Percentiles rank a stretch among this genome's conserved stretches.
Evolutionary conservation across 169 alveolate genomes (phyloP).

Genomic region (Plasmodium inui): DNA sequence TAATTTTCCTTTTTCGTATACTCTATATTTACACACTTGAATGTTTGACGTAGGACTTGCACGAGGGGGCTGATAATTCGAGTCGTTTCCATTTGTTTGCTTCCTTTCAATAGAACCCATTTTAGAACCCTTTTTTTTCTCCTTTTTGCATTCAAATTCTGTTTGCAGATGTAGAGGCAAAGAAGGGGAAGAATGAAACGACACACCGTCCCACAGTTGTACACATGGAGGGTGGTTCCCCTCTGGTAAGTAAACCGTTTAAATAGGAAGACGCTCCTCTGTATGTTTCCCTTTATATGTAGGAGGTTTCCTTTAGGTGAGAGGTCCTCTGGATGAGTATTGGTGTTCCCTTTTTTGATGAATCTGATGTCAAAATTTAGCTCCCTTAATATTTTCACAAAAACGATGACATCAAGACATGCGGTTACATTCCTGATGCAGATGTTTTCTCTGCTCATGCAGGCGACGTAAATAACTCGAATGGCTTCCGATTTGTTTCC

Average conservation of each 20-base stretch:
- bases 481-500: constrained; percentile 40
- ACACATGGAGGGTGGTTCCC: not conserved
- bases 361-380: not conserved
- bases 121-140: constrained; percentile 10
- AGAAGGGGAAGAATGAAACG: constrained; percentile 35
- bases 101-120: constrained; percentile 25
- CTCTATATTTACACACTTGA: constrained; percentile 21
- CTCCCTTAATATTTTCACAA: constrained; percentile 21
- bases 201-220: constrained; percentile 55
- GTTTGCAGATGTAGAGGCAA: constrained; percentile 51
- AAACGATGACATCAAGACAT: constrained; percentile 24
- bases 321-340: not conserved
- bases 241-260: constrained; percentile 12
- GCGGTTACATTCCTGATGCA: constrained; percentile 4
- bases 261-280: not conserved
- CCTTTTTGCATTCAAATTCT: constrained; percentile 36
- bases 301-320: not conserved
- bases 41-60: constrained; percentile 4
- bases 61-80: constrained; percentile 32
- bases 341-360: not conserved
- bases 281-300: constrained; percentile 16
- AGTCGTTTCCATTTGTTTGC: constrained; percentile 33
- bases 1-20: constrained; percentile 27
- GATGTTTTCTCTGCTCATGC: constrained; percentile 7
- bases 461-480: constrained; percentile 1